Evolutionary conservation across 1,139 yeast genomes (phyloP).

Genomic region (Kazachstania sp.): DNA sequence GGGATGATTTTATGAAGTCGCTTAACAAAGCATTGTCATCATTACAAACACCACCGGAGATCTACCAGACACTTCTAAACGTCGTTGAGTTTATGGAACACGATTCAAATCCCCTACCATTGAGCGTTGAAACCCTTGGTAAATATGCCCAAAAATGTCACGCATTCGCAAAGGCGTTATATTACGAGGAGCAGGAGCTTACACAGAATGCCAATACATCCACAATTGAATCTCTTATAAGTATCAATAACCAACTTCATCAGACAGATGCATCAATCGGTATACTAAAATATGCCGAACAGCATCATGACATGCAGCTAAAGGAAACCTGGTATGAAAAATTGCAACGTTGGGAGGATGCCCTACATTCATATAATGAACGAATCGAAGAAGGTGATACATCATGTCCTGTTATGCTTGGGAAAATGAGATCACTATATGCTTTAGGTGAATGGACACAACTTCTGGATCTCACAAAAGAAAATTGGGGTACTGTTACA

Average conservation of each 20-base stretch:
- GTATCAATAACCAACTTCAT: conserved; percentile 87
- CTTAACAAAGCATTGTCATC: conserved; percentile 82
- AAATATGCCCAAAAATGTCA: conserved; percentile 93
- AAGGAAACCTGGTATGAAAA: conserved; percentile 98
- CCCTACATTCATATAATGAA: conserved; percentile 77
- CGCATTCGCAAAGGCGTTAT: conserved; percentile 95
- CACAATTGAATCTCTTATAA: conserved; percentile 84
- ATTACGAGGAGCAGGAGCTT: conserved; percentile 90
- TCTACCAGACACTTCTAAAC: conserved; percentile 79
- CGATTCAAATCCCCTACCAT: conserved; percentile 88
- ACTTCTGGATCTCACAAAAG: conserved; percentile 73
- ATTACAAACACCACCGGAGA: conserved; percentile 92
- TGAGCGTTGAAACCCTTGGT: conserved; percentile 80
- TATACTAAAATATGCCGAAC: conserved; percentile 88
- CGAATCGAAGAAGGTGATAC: conserved; percentile 47
- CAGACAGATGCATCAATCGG: conserved; percentile 99
- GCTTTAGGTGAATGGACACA: conserved; percentile 99
- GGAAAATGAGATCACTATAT: conserved; percentile 95
- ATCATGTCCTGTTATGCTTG: conserved; percentile 74
- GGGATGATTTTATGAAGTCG: conserved; percentile 81
- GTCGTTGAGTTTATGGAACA: conserved; percentile 97
- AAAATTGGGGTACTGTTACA: conserved; percentile 71
- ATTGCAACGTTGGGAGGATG: conserved; percentile 97
- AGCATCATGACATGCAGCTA: conserved; percentile 82
- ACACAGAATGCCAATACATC: conserved; percentile 89